Base-by-base conservation (phyloP, 2,329 filamentous ascomycete genomes). In the Dactylella cylindrospora region DNA sequence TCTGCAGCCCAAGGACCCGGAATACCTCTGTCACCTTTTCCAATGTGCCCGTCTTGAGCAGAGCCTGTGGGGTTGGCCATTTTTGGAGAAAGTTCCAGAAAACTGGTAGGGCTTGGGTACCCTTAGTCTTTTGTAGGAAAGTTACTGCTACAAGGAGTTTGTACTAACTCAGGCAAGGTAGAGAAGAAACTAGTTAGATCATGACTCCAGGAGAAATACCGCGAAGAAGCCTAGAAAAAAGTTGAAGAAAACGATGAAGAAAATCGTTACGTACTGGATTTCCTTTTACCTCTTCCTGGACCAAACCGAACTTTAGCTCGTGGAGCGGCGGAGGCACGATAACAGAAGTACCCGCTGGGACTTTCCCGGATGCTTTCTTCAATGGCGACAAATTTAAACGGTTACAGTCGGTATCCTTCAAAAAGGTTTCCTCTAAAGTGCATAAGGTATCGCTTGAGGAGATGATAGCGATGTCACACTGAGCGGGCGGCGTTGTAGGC, bases 121-220 rank as follows among this genome's bases (percentile, higher is more conserved):
- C 59, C 26, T 57, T 55, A 2, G 51, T 57, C 22, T 64, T 64
- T 45, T 64, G 50, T 19, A 64, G 45, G 33, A 64, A 64, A 19
- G 57, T 38, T 15, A 50, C 47, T 9, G 59, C 59, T 20, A 64
- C 50, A 13, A 64, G 36, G 15, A 64, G 50, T 43, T 64, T 35
- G 45, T 64, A 64, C 59, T 64, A 49, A 33, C 46, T n/a, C 38
- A 45, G 20, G 29, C 32, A 45, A 29, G 26, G n/a, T 31, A 31
- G 13, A n/a, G n/a, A n/a, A n/a, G n/a, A n/a, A n/a, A 33, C 39
- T 13, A 9, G 52, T 57, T 57, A 57, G 52, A 57, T 38, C 36
- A 49, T 36, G 28, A 10, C 23, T 6, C 22, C 10, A 7, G 13
- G 44, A 47, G 29, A 20, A 12, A 23, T 33, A 7, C 23, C 28